Evolutionary conservation across 345 rosid genomes (phyloP).

Genomic region (Salix exigua): DNA sequence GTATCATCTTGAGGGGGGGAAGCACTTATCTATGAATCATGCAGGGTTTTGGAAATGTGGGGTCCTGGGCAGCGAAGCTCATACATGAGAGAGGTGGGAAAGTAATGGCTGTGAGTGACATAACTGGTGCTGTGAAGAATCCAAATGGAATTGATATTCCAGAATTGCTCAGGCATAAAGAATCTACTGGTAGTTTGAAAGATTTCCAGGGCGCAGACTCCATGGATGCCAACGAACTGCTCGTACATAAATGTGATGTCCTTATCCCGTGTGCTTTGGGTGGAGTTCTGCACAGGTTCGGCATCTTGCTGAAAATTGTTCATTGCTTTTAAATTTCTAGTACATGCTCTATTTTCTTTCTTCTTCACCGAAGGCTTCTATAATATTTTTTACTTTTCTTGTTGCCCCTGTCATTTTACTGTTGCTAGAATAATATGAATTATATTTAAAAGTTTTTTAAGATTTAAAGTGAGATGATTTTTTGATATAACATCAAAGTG

Average conservation of each 20-base stretch:
- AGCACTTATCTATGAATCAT: neutral
- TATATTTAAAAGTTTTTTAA: too few species aligned
- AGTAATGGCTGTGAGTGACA: constrained; percentile 86
- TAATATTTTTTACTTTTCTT: neutral
- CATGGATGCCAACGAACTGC: constrained; percentile 58
- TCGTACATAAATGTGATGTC: constrained; percentile 93
- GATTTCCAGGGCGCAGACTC: constrained; percentile 71
- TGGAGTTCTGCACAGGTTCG: constrained; percentile 85
- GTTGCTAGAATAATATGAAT: too few species aligned
- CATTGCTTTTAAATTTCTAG: neutral
- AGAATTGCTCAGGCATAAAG: constrained; percentile 59
- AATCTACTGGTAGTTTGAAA: constrained; percentile 51
- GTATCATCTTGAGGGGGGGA: neutral
- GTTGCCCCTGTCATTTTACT: too few species aligned
- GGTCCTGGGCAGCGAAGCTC: constrained; percentile 86
- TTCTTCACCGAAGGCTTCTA: neutral
- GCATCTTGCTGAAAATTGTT: constrained; percentile 5
- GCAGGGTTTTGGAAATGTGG: constrained; percentile 97
- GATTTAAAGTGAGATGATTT: too few species aligned
- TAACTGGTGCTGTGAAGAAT: constrained; percentile 87
- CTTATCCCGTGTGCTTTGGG: constrained; percentile 95
- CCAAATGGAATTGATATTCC: constrained; percentile 69
- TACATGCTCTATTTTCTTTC: neutral
- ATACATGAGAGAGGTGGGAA: constrained; percentile 91
- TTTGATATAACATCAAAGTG: too few species aligned